These are phyloP conservation scores for Plasmodium ovale DNA, from an alignment of 169 alveolate genomes.

Conservation along the genomic window DNA sequence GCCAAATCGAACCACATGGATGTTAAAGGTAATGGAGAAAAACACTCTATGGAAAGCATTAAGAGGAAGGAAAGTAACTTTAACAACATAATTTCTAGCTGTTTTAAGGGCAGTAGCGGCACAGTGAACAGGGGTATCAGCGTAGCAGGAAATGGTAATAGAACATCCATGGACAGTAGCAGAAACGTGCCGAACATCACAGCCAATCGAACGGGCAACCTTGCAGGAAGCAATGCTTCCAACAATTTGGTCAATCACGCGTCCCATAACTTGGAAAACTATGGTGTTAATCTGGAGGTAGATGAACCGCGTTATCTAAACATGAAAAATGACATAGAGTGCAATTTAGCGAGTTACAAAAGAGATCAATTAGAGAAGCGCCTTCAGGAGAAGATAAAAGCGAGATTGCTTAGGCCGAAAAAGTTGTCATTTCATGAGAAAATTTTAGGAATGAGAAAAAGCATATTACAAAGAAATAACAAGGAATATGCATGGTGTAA, in stretches of 20 bases:
- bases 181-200: too few relatives aligned
- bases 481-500: constrained; percentile 18
- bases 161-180: too few relatives aligned
- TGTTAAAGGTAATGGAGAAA: constrained; percentile 19
- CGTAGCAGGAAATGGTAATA: too few relatives aligned
- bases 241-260: background rate
- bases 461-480: background rate
- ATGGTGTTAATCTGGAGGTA: too few relatives aligned
- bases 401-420: constrained; percentile 13
- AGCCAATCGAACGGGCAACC: too few relatives aligned
- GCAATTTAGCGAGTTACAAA: constrained; percentile 45
- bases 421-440: background rate
- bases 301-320: background rate
- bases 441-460: background rate
- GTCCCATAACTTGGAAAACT: too few relatives aligned
- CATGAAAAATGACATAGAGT: constrained; percentile 50
- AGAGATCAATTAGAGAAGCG: constrained; percentile 20
- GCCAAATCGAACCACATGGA: background rate
- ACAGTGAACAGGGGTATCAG: background rate
- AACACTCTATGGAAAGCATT: background rate
- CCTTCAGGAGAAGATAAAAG: constrained; percentile 9
- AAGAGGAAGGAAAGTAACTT: background rate
- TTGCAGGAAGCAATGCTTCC: background rate
- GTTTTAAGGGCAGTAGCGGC: constrained; percentile 9
- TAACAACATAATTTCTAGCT: constrained; percentile 27